Evolutionary conservation across 192 early-diverging fungal genomes (phyloP).

Genomic region (Coemansia sp.): DNA sequence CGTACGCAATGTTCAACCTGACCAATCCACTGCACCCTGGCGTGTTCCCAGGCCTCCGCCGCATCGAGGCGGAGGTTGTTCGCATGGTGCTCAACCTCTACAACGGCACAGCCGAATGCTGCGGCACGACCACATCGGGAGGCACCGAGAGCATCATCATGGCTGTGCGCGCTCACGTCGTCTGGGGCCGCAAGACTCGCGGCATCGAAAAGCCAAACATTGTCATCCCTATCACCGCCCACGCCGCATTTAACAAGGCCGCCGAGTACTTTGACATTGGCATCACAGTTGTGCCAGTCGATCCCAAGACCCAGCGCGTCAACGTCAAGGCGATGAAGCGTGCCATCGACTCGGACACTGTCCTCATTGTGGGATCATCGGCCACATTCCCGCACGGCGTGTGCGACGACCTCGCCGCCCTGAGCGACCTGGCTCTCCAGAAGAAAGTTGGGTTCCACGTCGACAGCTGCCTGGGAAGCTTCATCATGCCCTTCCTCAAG

Average conservation of each 20-base stretch:
- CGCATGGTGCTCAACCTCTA: constrained; percentile 88
- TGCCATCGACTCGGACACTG: constrained; percentile 88
- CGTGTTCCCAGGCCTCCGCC: constrained; percentile 89
- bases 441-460: constrained; percentile 87
- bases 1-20: constrained; percentile 78
- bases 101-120: constrained; percentile 68
- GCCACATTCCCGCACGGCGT: constrained; percentile 93
- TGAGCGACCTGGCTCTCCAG: constrained; percentile 75
- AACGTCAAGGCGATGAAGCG: constrained; percentile 71
- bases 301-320: constrained; percentile 70
- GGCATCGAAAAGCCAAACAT: constrained; percentile 90
- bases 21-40: constrained; percentile 94
- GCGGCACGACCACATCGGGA: constrained; percentile 88
- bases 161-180: constrained; percentile 91
- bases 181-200: constrained; percentile 72
- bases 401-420: constrained; percentile 81
- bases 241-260: constrained; percentile 96
- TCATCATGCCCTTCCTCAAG: constrained; percentile 90
- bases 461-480: constrained; percentile 94
- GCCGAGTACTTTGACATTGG: constrained; percentile 89
- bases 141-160: constrained; percentile 94
- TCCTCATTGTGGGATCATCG: constrained; percentile 88
- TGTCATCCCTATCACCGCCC: constrained; percentile 87
- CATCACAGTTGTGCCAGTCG: constrained; percentile 79
- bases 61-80: constrained; percentile 94